Evolutionary conservation across 1,139 yeast genomes (phyloP), one percentile per base, ranked within the genome.

Genomic region (Ogataea hybrid): DNA sequence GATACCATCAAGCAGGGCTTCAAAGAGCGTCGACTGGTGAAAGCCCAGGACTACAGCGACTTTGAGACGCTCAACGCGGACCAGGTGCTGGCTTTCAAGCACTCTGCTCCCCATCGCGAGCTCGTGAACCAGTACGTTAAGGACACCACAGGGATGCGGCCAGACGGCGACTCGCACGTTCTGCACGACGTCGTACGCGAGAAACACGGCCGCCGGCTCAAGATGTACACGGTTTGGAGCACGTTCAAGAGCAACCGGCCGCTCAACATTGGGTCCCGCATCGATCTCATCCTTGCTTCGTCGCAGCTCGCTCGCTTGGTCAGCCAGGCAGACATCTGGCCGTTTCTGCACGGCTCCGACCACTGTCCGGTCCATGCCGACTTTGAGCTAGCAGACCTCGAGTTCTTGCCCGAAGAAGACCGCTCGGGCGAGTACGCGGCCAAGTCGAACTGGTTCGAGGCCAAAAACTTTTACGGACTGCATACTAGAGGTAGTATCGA

Each of bases 161-260:
- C 32, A 3, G 43, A 48, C 6, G 38, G 12, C 2, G 41, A 36
- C 3, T 5, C 28, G 12, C 53, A 52, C 31, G 21, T 47, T 15
- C 36, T 58, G 16, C 63, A 70, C 40, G 98, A 92, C 58, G 70
- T 88, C 0, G 77, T 86, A 0, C 68, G 98, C 37, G 59, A 63
- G 23, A 48, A 61, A 3, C 83, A 81, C 49, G 82, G 84, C 1
- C 64, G 79, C 20, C 67, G 81, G 41, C 61, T 75, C 58, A 79
- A 76, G 20, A 71, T 89, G 77, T 92, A 85, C 57, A 90, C 97
- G 0, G 95, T 92, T 38, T 92, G 98, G 98, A 90, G 89, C 58
- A 84, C 92, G 2, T 63, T 81, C 51, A 76, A 78, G 33, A 84
- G 84, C 48, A 76, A 87, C n/a, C 67, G 98, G 27, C 89, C 90